These are phyloP conservation scores for thale cress (Arabidopsis thaliana) DNA, from an alignment of 345 rosid species.

Conservation along the genomic window DNA sequence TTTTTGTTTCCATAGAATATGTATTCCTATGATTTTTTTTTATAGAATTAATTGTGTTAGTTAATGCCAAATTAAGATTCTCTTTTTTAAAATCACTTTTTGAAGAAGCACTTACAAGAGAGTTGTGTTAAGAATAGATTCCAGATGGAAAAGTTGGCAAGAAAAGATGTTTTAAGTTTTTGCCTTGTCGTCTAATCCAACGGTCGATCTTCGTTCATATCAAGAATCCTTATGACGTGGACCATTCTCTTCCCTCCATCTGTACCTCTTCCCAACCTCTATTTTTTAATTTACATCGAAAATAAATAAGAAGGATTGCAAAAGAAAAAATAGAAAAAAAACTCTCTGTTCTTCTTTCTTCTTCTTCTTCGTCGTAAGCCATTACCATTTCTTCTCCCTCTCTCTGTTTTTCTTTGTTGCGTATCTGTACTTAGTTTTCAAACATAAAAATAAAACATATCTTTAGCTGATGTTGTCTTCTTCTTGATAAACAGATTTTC, in stretches of 20 bases:
- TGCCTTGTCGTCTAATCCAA: constrained; percentile 26
- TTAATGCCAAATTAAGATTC: constrained; percentile 42
- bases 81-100: not conserved
- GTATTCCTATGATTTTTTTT: not conserved
- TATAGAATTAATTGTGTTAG: constrained; percentile 14
- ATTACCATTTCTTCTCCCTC: constrained; percentile 29
- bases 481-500: not conserved
- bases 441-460: not conserved
- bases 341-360: constrained; percentile 38
- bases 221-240: constrained; percentile 39
- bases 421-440: constrained; percentile 35
- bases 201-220: not conserved
- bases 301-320: not conserved
- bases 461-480: constrained; percentile 11
- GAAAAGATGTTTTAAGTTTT: constrained; percentile 17
- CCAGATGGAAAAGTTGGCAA: constrained; percentile 43
- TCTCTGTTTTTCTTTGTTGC: constrained; percentile 34
- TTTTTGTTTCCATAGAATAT: constrained; percentile 5
- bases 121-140: constrained; percentile 48
- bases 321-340: not conserved
- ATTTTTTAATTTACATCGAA: constrained; percentile 2
- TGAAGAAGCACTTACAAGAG: constrained; percentile 32
- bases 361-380: constrained; percentile 42
- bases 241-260: not conserved
- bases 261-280: constrained; percentile 29